Evolutionary conservation across 1,139 yeast genomes (phyloP).

Genomic region (Trichomonascaceae sp.): DNA sequence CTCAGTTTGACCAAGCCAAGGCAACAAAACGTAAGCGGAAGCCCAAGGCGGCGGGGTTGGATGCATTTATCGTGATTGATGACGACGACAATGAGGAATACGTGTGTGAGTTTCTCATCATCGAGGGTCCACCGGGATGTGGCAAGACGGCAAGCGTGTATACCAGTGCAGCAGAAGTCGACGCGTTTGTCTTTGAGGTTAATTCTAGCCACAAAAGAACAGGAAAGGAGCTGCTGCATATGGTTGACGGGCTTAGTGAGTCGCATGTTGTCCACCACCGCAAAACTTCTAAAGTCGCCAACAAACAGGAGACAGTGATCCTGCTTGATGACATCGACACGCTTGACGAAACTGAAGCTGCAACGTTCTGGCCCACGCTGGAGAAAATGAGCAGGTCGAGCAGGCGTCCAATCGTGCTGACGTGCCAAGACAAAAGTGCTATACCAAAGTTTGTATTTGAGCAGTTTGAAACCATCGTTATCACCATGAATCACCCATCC

Average conservation of each 20-base stretch:
- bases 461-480: too few species aligned
- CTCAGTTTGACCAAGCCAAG: slow-evolving; percentile 3
- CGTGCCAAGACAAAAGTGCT: slow-evolving; percentile 40
- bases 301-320: slow-evolving; percentile 48
- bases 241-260: slow-evolving; percentile 68
- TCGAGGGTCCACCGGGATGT: slow-evolving; percentile 60
- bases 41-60: slow-evolving; percentile 20
- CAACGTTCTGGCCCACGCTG: slow-evolving; percentile 67
- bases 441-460: too few species aligned
- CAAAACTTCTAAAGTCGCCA: slow-evolving; percentile 7
- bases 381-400: slow-evolving; percentile 51
- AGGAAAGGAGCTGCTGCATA: slow-evolving; percentile 52
- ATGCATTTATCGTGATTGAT: slow-evolving; percentile 35
- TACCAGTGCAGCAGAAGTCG: slow-evolving; percentile 49
- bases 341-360: slow-evolving; percentile 57
- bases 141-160: slow-evolving; percentile 73
- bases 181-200: slow-evolving; percentile 71
- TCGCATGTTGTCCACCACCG: slow-evolving; percentile 62
- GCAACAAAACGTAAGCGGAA: slow-evolving; percentile 16
- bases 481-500: too few species aligned
- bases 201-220: slow-evolving; percentile 64
- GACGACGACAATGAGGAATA: slow-evolving; percentile 18
- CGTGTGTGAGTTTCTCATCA: slow-evolving; percentile 32
- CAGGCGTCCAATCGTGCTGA: slow-evolving; percentile 67
- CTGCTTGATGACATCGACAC: slow-evolving; percentile 80